A percentile compares a stretch with the other conserved stretches of the same genome.
These are phyloP conservation scores for Thermomyces lanuginosus DNA, from an alignment of 2,329 filamentous ascomycete species.

Conservation along the genomic window DNA sequence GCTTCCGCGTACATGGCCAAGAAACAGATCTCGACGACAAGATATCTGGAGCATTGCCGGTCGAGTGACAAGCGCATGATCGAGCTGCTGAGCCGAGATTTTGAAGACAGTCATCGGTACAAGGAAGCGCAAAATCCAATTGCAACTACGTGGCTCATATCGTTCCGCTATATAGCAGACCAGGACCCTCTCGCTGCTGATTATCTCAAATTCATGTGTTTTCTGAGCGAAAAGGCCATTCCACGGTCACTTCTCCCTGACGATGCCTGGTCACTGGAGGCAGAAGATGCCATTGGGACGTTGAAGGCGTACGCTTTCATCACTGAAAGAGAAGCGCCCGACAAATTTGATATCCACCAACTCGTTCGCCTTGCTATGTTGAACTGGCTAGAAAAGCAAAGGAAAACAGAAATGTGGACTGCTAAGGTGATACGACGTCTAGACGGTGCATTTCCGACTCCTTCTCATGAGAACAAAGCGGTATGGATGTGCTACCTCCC, in stretches of 20 bases:
- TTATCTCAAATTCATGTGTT: constrained; percentile 11
- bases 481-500: constrained; percentile 3
- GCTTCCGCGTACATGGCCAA: constrained; percentile 24
- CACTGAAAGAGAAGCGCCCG: constrained; percentile 3
- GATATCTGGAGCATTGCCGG: constrained; percentile 1
- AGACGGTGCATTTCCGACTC: background rate
- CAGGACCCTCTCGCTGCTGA: constrained; percentile 8
- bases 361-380: constrained; percentile 10
- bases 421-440: constrained; percentile 3
- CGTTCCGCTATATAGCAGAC: constrained; percentile 10
- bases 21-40: constrained; percentile 4
- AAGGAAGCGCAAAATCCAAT: constrained; percentile 11
- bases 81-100: constrained; percentile 8
- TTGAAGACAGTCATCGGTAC: constrained; percentile 11
- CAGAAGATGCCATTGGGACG: constrained; percentile 3
- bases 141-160: constrained; percentile 14
- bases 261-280: too few relatives aligned
- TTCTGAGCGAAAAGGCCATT: constrained; percentile 11
- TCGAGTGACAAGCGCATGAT: background rate
- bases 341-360: constrained; percentile 10
- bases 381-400: constrained; percentile 7
- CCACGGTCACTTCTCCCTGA: constrained; percentile 8
- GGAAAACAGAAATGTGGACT: constrained; percentile 1
- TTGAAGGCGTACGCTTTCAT: constrained; percentile 6
- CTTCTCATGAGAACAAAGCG: constrained; percentile 4